Evolutionary conservation across 2,329 filamentous ascomycete species (phyloP), one percentile per base, ranked within the genome.

Genomic region (Gliomastix tumulicola): DNA sequence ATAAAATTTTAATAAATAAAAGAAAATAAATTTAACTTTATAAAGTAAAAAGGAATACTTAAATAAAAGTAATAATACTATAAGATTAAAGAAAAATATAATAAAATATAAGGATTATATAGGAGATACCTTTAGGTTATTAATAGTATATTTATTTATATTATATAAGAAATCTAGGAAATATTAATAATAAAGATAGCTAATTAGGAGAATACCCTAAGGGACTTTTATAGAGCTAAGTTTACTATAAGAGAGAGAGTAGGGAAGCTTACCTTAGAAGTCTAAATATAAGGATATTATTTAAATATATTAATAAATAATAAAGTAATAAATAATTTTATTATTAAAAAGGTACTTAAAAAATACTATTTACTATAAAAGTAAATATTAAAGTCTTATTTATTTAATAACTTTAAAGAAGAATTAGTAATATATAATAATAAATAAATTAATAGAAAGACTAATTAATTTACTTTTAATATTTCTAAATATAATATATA

Each of bases 401-500:
- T 41, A 17, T 27, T 43, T 21, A 35, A 42, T 33, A 25, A 37
- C 18, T 43, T 43, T 31, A 11, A 39, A n/a, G n/a, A n/a, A n/a
- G 32, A 20, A 32, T 32, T 23, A 23, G 23, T 22, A n/a, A 34
- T 35, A 32, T 20, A 25, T 21, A 36, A n/a, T 25, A 25, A 22
- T 20, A 23, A 21, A 15, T 30, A 30, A 30, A 39, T n/a, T 3
- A 33, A 20, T 4, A 7, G 20, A n/a, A n/a, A n/a, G n/a, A n/a
- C n/a, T n/a, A n/a, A n/a, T n/a, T 32, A 23, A 27, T 25, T 37
- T 22, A 17, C 17, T 11, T 32, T 37, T 32, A 23, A 46, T 46
- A 27, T 31, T 38, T 9, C 42, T 39, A 22, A 16, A 46, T 28
- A 47, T 46, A 36, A 36, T 36, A 46, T 37, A 23, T 45, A 30